Base-by-base conservation (phyloP, 805 yeast genomes). In the Pichia rugopelliculosa region DNA sequence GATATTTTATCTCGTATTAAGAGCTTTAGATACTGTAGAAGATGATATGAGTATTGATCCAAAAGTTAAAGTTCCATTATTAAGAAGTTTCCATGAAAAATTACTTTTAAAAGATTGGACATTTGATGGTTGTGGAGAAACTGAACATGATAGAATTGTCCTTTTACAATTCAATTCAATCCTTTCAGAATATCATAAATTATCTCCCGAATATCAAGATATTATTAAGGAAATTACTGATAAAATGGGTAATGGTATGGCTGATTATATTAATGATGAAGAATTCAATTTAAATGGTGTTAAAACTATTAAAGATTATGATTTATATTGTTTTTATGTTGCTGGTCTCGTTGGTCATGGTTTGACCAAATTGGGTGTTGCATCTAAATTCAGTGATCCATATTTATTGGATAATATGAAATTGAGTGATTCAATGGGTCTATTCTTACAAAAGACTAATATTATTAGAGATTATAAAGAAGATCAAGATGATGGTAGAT, bases 291-390 rank as follows among this genome's bases (percentile, higher is more conserved):
- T 76, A 55, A 79, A 79, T 52, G 98, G 98, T 2, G 82, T 93
- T 41, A 71, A 70, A 42, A 87, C 96, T 1, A 64, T 86, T 40
- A 72, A 76, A 51, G 98, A 89, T 61, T 93, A 85, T 63, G 90
- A 93, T 62, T 72, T 84, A 52, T 93, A 93, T 71, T 93, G 99
- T 68, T 90, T 90, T 68, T 87, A 90, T 60, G 99, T 93, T 50
- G 99, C 99, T 1, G 99, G 99, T 2, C 73, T 93, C 45, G 98
- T 93, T 37, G 99, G 99, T 48, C 96, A 89, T 61, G 99, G 99
- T 3, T 73, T 89, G 56, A 89, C 98, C 11, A 77, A 84, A 53
- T 72, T 93, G 66, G 79, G 88, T 58, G 83, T 86, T 18, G 73
- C 80, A 39, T 95, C 96, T 24, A 64, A 72, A 15, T 88, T 87